Conservation (phyloP, 495 filamentous ascomycete species). For the Apiosordaria backusii region DNA sequence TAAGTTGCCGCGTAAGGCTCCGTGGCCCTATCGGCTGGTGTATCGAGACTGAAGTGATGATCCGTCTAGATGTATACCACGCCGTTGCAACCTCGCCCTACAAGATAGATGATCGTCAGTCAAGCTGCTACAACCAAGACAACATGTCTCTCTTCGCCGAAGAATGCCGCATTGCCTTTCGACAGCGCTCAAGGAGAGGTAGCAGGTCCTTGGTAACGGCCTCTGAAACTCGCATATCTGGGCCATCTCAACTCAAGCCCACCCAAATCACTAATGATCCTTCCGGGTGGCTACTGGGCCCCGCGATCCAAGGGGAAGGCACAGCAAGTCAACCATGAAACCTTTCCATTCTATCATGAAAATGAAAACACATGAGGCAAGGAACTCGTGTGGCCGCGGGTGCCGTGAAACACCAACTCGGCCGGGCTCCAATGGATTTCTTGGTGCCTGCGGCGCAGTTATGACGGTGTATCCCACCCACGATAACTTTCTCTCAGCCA, state of each 20-base stretch:
- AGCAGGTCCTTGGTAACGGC: no score
- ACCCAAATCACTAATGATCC: conserved; percentile 7
- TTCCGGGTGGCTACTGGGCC: neutral
- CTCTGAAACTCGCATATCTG: conserved; percentile 3
- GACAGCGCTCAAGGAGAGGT: no score
- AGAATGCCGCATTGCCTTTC: no score
- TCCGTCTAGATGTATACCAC: neutral
- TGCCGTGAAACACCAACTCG: neutral
- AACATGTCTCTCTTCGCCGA: no score
- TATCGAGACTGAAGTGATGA: no score
- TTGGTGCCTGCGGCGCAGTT: neutral
- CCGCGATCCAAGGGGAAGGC: neutral
- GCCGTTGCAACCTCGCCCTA: neutral
- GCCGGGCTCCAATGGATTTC: no score
- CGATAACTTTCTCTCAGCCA: neutral
- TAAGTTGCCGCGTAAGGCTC: neutral
- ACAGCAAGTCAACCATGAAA: neutral
- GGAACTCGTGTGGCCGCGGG: neutral
- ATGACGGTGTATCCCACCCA: neutral
- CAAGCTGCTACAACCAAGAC: neutral
- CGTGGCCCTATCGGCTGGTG: neutral
- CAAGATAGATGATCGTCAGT: neutral
- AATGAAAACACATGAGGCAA: neutral
- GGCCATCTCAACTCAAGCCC: conserved; percentile 5
- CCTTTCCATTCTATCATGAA: neutral